Evolutionary conservation across 169 alveolate species (phyloP).

Genomic region (Plasmodium knowlesi): DNA sequence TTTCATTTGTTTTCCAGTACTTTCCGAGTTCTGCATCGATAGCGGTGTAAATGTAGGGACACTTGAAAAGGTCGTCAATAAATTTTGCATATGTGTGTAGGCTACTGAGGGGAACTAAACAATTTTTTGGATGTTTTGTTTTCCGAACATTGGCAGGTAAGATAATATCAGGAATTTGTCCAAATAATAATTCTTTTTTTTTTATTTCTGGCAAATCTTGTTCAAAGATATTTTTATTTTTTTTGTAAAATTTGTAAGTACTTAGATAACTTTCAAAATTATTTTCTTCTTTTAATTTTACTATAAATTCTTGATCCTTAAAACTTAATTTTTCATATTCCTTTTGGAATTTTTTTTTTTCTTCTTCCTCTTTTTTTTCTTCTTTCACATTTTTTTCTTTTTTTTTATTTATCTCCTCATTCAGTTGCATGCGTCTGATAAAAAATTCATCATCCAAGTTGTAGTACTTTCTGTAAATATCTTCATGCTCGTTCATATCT

Average conservation of each 20-base stretch:
- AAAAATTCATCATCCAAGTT: slow-evolving; percentile 68
- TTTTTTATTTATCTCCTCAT: neutral
- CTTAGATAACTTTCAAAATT: neutral
- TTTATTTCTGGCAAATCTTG: slow-evolving; percentile 49
- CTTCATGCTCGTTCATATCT: slow-evolving; percentile 37
- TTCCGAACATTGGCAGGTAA: slow-evolving; percentile 60
- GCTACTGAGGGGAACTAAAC: slow-evolving; percentile 51
- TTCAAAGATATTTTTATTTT: slow-evolving; percentile 54
- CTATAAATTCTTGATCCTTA: slow-evolving; percentile 41
- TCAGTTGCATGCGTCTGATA: slow-evolving; percentile 11
- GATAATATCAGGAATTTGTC: slow-evolving; percentile 69
- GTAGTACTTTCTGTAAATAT: slow-evolving; percentile 40
- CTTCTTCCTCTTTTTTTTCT: slow-evolving; percentile 16
- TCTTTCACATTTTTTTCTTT: slow-evolving; percentile 17
- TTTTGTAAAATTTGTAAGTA: slow-evolving; percentile 50
- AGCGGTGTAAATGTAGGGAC: slow-evolving; percentile 60
- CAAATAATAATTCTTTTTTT: slow-evolving; percentile 58
- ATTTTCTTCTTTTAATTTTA: slow-evolving; percentile 53
- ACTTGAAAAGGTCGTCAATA: slow-evolving; percentile 30
- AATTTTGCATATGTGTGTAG: slow-evolving; percentile 51
- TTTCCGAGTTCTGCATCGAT: slow-evolving; percentile 70
- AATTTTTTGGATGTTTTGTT: slow-evolving; percentile 59
- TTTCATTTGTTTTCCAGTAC: slow-evolving; percentile 71
- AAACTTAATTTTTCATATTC: slow-evolving; percentile 27
- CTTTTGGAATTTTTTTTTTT: slow-evolving; percentile 40